Evolutionary conservation across 2,329 filamentous ascomycete species (phyloP).

Genomic region (Coleophoma crateriformis): DNA sequence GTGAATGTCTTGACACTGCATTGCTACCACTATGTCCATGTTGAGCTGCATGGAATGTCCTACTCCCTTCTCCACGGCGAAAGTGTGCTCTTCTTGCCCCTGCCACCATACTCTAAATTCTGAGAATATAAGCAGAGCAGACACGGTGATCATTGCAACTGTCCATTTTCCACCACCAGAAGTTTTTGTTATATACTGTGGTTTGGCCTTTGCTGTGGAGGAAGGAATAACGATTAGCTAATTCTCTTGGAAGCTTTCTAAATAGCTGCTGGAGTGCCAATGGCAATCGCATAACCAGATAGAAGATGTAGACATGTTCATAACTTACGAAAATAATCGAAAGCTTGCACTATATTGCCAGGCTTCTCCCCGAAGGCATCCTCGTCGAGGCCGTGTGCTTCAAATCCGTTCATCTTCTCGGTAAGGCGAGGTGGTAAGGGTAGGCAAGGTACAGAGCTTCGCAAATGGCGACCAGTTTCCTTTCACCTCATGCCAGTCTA

Average conservation of each 20-base stretch:
- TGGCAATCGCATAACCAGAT: too few relatives aligned
- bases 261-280: background rate
- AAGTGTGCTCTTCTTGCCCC: constrained; percentile 81
- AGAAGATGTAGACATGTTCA: background rate
- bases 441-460: background rate
- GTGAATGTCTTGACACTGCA: constrained; percentile 85
- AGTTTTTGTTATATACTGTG: constrained; percentile 82
- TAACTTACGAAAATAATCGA: constrained; percentile 90
- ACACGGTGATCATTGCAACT: constrained; percentile 70
- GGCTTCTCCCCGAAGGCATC: constrained; percentile 72
- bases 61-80: constrained; percentile 88
- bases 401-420: constrained; percentile 66
- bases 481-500: background rate
- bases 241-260: background rate
- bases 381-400: constrained; percentile 66
- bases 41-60: constrained; percentile 89
- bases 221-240: constrained; percentile 5
- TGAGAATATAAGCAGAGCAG: constrained; percentile 67
- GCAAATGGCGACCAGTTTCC: background rate
- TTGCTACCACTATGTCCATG: constrained; percentile 84
- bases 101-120: constrained; percentile 81
- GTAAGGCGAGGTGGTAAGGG: too few relatives aligned
- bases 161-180: constrained; percentile 92
- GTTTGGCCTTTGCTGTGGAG: constrained; percentile 80
- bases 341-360: constrained; percentile 69